Conservation (phyloP, 768 basidiomycete genomes). For the Peribolospora kevripleyi region DNA sequence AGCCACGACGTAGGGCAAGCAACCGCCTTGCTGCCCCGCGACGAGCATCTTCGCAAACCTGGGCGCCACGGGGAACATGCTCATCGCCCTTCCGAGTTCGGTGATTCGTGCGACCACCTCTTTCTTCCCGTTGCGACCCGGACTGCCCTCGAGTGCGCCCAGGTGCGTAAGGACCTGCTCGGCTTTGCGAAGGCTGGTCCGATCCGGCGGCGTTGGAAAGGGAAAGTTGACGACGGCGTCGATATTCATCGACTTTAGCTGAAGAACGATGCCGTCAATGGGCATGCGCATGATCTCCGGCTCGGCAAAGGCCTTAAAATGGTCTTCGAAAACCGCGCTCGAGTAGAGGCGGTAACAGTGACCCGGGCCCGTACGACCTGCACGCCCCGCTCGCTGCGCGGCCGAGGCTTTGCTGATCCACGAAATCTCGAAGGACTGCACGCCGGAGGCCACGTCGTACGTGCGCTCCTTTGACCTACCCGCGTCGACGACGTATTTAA, state of each 20-base stretch:
- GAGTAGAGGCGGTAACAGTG: conserved; percentile 97
- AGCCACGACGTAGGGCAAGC: conserved; percentile 71
- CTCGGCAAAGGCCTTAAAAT: conserved; percentile 61
- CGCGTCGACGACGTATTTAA: conserved; percentile 92
- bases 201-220: conserved; percentile 87
- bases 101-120: conserved; percentile 43
- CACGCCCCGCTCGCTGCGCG: conserved; percentile 79
- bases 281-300: conserved; percentile 91
- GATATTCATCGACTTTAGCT: conserved; percentile 99
- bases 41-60: conserved; percentile 91
- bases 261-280: conserved; percentile 84
- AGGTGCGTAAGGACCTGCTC: conserved; percentile 57
- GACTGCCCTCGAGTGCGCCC: conserved; percentile 38
- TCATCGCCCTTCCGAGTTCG: conserved; percentile 72
- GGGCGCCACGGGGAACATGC: conserved; percentile 77
- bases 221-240: conserved; percentile 92
- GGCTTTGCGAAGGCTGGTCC: conserved; percentile 44
- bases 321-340: conserved; percentile 75
- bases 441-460: conserved; percentile 53
- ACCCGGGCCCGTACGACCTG: conserved; percentile 89
- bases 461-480: conserved; percentile 88
- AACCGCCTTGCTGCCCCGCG: conserved; percentile 58
- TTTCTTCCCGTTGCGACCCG: conserved; percentile 5
- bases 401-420: conserved; percentile 95
- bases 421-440: conserved; percentile 73